Percentiles rank a stretch among this genome's conserved stretches.
phyloP scores from a whole-genome alignment of 441 rosid genomes.

The Metrosideros polymorpha region DNA sequence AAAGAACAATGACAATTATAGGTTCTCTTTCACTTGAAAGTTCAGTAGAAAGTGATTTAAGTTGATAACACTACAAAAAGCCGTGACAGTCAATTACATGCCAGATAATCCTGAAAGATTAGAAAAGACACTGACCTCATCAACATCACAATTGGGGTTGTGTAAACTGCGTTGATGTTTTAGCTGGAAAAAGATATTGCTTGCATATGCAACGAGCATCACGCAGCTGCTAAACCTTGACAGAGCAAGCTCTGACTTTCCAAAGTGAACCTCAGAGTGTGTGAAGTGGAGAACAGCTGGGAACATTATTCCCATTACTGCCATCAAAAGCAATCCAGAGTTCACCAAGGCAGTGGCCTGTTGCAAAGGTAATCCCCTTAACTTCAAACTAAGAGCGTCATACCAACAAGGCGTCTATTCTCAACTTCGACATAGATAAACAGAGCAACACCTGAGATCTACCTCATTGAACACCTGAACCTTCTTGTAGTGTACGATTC shows the following conservation, averaged over 20 bases:
- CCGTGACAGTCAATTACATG: background rate
- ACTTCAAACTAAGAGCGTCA: background rate
- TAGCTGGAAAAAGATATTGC: conserved; percentile 67
- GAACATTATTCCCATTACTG: conserved; percentile 84
- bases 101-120: background rate
- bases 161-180: conserved; percentile 44
- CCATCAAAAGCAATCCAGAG: conserved; percentile 87
- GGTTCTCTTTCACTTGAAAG: background rate
- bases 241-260: conserved; percentile 81
- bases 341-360: conserved; percentile 67
- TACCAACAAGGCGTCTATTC: background rate
- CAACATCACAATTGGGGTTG: conserved; percentile 45
- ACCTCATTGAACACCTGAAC: conserved; percentile 80
- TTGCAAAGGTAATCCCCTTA: background rate
- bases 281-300: conserved; percentile 92
- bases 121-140: conserved; percentile 7
- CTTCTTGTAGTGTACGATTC: conserved; percentile 44
- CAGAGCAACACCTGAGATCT: background rate
- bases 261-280: conserved; percentile 58
- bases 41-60: background rate
- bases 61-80: background rate
- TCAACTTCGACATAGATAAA: background rate
- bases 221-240: conserved; percentile 90
- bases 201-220: conserved; percentile 81
- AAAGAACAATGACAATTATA: background rate